Percentiles rank a stretch among this genome's conserved stretches.
phyloP scores from a whole-genome alignment of 2,329 filamentous ascomycete genomes.

The Ophiognomonia clavigignenti-juglandacearum region DNA sequence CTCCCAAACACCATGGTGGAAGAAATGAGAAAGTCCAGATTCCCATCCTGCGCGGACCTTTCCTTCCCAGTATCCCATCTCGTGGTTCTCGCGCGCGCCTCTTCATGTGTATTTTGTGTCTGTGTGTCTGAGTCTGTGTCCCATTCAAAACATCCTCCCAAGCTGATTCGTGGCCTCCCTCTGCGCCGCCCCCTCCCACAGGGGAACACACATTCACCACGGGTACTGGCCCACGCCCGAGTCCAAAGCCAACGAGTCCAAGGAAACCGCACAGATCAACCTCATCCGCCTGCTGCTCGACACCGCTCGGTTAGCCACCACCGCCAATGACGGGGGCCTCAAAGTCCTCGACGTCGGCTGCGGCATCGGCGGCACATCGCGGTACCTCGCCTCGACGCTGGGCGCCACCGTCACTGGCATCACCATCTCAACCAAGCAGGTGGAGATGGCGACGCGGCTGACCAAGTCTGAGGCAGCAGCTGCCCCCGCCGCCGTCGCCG shows the following conservation, averaged over 20 bases:
- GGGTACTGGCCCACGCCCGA: constrained; percentile 50
- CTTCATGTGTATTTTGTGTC: no score
- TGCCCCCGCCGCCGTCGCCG: no score
- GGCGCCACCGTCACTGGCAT: constrained; percentile 53
- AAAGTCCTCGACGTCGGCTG: constrained; percentile 57
- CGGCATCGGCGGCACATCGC: constrained; percentile 55
- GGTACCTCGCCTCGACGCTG: constrained; percentile 47
- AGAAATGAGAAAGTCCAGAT: background rate
- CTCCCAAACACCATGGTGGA: background rate
- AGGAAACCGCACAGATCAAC: constrained; percentile 53
- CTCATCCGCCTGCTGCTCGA: constrained; percentile 52
- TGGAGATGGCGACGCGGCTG: constrained; percentile 51
- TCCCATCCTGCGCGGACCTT: background rate
- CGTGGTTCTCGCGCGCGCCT: background rate
- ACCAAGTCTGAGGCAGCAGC: constrained; percentile 35
- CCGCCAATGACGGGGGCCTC: constrained; percentile 24
- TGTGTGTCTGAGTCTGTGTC: background rate
- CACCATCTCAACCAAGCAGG: constrained; percentile 55
- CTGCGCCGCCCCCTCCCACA: constrained; percentile 21
- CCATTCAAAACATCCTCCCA: background rate
- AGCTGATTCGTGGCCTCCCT: background rate
- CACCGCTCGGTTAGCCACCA: constrained; percentile 38
- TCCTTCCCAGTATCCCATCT: background rate
- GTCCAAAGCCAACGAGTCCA: constrained; percentile 43
- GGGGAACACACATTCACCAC: constrained; percentile 61